Evolutionary conservation across 2,329 filamentous ascomycete species (phyloP).

Genomic region (Trichoderma sp.): DNA sequence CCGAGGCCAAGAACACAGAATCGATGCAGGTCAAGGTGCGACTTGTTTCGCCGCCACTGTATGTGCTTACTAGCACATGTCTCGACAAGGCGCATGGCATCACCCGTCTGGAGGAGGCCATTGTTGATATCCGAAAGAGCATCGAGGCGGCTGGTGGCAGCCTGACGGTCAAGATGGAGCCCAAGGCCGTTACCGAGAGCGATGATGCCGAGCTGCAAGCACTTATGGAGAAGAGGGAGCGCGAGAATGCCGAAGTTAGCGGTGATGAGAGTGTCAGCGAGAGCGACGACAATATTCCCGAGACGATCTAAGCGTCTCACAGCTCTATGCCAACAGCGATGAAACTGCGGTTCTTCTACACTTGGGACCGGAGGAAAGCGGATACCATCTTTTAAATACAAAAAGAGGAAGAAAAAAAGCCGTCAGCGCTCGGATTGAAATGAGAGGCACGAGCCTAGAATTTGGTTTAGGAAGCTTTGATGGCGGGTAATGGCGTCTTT

Average conservation of each 20-base stretch:
- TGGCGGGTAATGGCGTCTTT: constrained; percentile 15
- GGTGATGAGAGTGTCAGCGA: constrained; percentile 96
- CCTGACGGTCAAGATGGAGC: constrained; percentile 94
- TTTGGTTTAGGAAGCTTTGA: constrained; percentile 16
- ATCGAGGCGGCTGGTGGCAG: constrained; percentile 77
- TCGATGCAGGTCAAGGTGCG: constrained; percentile 97
- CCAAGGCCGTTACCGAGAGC: constrained; percentile 97
- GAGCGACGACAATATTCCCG: constrained; percentile 75
- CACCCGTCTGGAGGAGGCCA: constrained; percentile 79
- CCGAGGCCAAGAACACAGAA: constrained; percentile 86
- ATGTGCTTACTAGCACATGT: constrained; percentile 93
- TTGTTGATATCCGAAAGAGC: constrained; percentile 76
- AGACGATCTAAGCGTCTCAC: constrained; percentile 35
- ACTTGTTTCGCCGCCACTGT: constrained; percentile 94
- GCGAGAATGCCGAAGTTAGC: constrained; percentile 96
- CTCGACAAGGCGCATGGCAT: constrained; percentile 90
- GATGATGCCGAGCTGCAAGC: constrained; percentile 96
- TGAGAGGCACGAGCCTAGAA: constrained; percentile 13
- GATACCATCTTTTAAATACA: neutral
- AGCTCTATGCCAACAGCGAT: constrained; percentile 9
- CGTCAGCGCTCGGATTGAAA: constrained; percentile 6
- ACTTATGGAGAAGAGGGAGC: constrained; percentile 98
- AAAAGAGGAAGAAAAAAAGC: neutral
- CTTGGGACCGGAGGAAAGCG: constrained; percentile 10
- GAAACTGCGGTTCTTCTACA: neutral